Percentiles rank a stretch among this genome's conserved stretches.
Evolutionary conservation across 352 stramenopile species (phyloP).

Genomic region (Blastocystis sp.): DNA sequence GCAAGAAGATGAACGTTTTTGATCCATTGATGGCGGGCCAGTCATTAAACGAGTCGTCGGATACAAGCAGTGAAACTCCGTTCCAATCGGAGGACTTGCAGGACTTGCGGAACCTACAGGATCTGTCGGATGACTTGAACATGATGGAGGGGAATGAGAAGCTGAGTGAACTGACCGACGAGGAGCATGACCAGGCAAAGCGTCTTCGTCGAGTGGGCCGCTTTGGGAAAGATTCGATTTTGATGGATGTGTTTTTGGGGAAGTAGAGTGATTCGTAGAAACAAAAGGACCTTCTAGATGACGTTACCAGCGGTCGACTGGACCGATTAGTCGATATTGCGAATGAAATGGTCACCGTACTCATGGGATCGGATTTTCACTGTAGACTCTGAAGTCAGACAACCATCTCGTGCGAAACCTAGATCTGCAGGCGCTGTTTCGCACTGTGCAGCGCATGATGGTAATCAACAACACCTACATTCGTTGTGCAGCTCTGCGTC

Average conservation of each 20-base stretch:
- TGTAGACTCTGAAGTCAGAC: conserved; percentile 4
- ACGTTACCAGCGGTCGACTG: neutral
- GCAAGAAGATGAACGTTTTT: neutral
- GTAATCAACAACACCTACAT: conserved; percentile 11
- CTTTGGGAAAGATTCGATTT: conserved; percentile 19
- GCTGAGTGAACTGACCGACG: neutral
- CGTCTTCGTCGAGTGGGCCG: neutral
- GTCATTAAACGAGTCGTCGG: no score
- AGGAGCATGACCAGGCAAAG: neutral
- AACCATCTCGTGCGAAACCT: neutral
- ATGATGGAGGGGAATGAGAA: neutral
- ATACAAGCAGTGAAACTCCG: no score
- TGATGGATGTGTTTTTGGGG: neutral
- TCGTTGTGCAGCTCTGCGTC: conserved; percentile 3
- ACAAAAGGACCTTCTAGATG: neutral
- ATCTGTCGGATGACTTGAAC: neutral
- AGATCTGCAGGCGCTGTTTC: neutral
- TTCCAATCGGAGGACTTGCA: no score
- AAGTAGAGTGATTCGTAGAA: neutral
- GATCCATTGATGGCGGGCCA: neutral
- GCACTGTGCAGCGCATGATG: neutral
- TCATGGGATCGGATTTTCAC: neutral
- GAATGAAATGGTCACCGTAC: neutral
- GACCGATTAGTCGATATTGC: neutral
- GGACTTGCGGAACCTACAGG: no score